phyloP scores from a whole-genome alignment of 441 rosid species.

The Eruca vesicaria region DNA sequence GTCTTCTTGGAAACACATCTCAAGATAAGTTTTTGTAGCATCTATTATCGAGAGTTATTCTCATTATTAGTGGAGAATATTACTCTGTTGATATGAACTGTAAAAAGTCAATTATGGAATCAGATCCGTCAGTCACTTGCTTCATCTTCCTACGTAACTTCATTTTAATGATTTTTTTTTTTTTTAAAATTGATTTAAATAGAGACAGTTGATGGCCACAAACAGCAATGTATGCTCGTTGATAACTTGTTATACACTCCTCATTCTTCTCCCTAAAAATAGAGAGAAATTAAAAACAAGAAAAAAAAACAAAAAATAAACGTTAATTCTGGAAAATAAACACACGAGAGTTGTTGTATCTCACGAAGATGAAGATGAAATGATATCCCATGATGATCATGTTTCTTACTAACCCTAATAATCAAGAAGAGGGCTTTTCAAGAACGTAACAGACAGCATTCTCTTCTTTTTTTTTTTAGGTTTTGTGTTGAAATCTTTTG shows the following conservation, averaged over 20 bases:
- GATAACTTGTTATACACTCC: constrained; percentile 13
- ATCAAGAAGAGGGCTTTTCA: constrained; percentile 19
- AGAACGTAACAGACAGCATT: constrained; percentile 10
- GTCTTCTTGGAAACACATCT: constrained; percentile 15
- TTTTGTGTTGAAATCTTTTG: not conserved
- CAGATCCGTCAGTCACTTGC: constrained; percentile 22
- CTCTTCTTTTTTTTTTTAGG: not conserved
- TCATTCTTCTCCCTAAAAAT: constrained; percentile 27
- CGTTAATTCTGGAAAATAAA: constrained; percentile 2
- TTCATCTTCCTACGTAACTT: not conserved
- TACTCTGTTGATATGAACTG: constrained; percentile 11
- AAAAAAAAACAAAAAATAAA: not conserved
- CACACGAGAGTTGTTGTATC: not conserved
- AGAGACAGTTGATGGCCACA: constrained; percentile 12
- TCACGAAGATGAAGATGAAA: constrained; percentile 2
- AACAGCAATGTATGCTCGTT: constrained; percentile 21
- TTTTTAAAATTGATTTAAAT: constrained; percentile 1
- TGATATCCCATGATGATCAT: constrained; percentile 9
- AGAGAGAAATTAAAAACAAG: not conserved
- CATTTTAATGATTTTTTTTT: not conserved
- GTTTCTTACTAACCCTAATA: constrained; percentile 11
- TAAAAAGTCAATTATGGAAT: constrained; percentile 20
- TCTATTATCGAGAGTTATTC: constrained; percentile 13
- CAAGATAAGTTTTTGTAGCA: constrained; percentile 6
- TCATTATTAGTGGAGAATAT: constrained; percentile 25